Conservation (phyloP, 305 asterid genomes). For the Salvia sclarea region DNA sequence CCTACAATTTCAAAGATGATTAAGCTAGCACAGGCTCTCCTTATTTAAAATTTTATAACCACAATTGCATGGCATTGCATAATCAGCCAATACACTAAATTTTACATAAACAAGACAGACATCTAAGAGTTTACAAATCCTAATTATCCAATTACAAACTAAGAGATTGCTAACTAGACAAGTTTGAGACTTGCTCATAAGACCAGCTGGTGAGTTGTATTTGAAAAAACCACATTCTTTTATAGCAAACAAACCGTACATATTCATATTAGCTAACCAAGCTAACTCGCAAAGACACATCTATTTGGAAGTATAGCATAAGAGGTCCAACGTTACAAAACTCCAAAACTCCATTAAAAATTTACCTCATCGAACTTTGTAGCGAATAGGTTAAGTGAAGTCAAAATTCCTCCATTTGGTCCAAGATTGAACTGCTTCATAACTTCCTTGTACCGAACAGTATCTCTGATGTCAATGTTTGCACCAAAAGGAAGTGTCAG, state of each 20-base stretch:
- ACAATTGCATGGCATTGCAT: too few relatives aligned
- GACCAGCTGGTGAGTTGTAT: neutral
- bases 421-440: conserved; percentile 97
- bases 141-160: neutral
- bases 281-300: neutral
- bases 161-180: neutral
- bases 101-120: neutral
- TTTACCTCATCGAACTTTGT: conserved; percentile 91
- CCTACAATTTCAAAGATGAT: conserved; percentile 48
- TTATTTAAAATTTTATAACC: too few relatives aligned
- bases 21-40: too few relatives aligned
- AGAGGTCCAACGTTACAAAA: neutral
- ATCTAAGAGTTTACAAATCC: neutral
- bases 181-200: neutral
- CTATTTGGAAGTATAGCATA: neutral
- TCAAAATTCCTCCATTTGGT: conserved; percentile 95
- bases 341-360: neutral
- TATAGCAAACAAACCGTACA: neutral
- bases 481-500: conserved; percentile 89
- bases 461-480: conserved; percentile 90
- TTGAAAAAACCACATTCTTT: neutral
- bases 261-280: neutral
- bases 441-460: conserved; percentile 92
- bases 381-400: conserved; percentile 83
- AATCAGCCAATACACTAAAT: neutral